Evolutionary conservation across 805 yeast genomes (phyloP), one percentile per base, ranked within the genome.

Genomic region (Lipomyces starkeyi): DNA sequence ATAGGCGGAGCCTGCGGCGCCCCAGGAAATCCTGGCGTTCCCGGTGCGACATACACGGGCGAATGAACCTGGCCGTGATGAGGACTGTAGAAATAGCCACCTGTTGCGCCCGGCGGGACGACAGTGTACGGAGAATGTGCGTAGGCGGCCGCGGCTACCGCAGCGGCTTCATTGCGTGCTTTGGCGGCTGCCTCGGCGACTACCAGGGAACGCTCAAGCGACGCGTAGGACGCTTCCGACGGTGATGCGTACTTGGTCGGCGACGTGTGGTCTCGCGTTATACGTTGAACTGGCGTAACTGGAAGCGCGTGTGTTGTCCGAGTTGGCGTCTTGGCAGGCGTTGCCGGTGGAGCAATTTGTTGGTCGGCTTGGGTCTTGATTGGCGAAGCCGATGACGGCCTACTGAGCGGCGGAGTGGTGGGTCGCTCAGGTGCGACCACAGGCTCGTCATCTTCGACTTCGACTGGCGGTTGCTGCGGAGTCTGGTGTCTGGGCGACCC

Each of bases 141-240:
- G 47, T n/a, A 32, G n/a, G 58, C 58, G 6, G 58, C 58, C 7
- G 59, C 34, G 17, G 61, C 59, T 2, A 58, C 32, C 13, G 62
- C 66, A n/a, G 62, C 70, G n/a, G 63, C 63, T 32, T 58, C 55
- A 58, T 37, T 34, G 11, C 29, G 52, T 35, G 49, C 32, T 25
- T 58, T 47, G 11, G 70, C 70, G 8, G 72, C 72, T 20, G 69
- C 68, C 32, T 62, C 63, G 6, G 72, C 72, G 20, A 56, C 72
- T 11, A 64, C 69, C 20, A 69, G 49, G 4, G 72, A 69, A 22
- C 73, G 58, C 25, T 68, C 72, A 2, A 69, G 63, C 17, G 72
- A 69, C 14, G 72, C 69, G 35, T 68, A 69, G 11, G 72, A 64
- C 3, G 69, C 69, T 22, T 69, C 72, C 2, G 72, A 64, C 4